Conservation (phyloP, 257 asterid species). For the Ballota nigra region DNA sequence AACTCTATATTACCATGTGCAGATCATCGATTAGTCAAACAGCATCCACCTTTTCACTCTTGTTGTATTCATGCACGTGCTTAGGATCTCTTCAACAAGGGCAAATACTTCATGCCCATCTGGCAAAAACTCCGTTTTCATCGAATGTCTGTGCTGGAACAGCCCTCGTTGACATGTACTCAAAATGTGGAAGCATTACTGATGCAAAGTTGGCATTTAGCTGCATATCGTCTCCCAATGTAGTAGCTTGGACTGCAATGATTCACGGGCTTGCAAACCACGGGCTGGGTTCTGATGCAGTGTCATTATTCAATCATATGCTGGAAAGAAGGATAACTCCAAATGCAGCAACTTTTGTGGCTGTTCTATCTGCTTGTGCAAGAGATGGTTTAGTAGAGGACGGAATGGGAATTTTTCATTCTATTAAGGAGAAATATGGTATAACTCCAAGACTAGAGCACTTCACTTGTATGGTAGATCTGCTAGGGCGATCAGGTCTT, state of each 20-base stretch:
- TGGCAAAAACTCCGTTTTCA: slow-evolving; percentile 65
- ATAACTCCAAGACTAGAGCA: slow-evolving; percentile 64
- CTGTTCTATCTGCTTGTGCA: slow-evolving; percentile 65
- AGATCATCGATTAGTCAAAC: slow-evolving; percentile 52
- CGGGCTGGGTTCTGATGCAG: slow-evolving; percentile 54
- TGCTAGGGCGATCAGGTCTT: slow-evolving; percentile 71
- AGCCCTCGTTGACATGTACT: slow-evolving; percentile 78
- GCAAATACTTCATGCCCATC: slow-evolving; percentile 50
- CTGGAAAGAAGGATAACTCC: slow-evolving; percentile 45
- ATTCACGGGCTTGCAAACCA: slow-evolving; percentile 62
- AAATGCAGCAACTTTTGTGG: slow-evolving; percentile 75
- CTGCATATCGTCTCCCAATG: slow-evolving; percentile 53
- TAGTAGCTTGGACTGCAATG: slow-evolving; percentile 79
- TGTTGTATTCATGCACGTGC: slow-evolving; percentile 66
- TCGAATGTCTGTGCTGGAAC: slow-evolving; percentile 58
- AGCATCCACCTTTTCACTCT: slow-evolving; percentile 62
- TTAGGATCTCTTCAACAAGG: slow-evolving; percentile 75
- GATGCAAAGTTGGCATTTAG: slow-evolving; percentile 56
- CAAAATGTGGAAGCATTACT: slow-evolving; percentile 74
- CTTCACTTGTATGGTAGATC: slow-evolving; percentile 70
- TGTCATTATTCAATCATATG: slow-evolving; percentile 52
- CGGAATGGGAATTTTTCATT: slow-evolving; percentile 50
- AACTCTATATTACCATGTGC: slow-evolving; percentile 54
- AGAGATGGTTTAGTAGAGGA: slow-evolving; percentile 46
- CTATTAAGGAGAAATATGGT: slow-evolving; percentile 51